Percentiles rank a stretch among this genome's conserved stretches.
Evolutionary conservation across 1,284 basidiomycete species (phyloP).

Genomic region (Paramarasmius palmivorus): DNA sequence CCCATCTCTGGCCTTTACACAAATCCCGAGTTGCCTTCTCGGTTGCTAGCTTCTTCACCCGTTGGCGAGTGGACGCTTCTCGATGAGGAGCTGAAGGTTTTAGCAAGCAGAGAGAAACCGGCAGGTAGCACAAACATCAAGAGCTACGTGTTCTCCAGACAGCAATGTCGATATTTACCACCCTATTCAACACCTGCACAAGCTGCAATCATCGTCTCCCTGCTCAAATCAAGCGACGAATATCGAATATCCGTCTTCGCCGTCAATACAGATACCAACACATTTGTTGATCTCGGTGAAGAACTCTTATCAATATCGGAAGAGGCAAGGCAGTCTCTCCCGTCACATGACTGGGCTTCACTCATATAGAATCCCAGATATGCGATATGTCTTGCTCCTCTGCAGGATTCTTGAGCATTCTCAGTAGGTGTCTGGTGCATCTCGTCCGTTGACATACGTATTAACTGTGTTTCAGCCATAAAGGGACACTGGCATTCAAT

Average conservation of each 20-base stretch:
- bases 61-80: constrained; percentile 46
- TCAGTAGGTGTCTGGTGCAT: constrained; percentile 38
- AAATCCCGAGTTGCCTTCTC: constrained; percentile 41
- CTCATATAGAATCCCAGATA: constrained; percentile 19
- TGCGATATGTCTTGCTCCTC: constrained; percentile 42
- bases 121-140: constrained; percentile 33
- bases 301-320: constrained; percentile 22
- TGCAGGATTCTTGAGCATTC: constrained; percentile 48
- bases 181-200: constrained; percentile 24
- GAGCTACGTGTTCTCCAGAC: constrained; percentile 45
- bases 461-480: background rate
- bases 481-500: constrained; percentile 8
- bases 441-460: background rate
- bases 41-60: constrained; percentile 46
- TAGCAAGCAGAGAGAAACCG: constrained; percentile 30
- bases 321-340: constrained; percentile 23
- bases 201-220: constrained; percentile 32
- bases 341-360: background rate
- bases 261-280: constrained; percentile 22
- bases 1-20: constrained; percentile 42
- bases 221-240: constrained; percentile 19
- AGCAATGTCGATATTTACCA: constrained; percentile 45
- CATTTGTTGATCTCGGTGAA: constrained; percentile 24
- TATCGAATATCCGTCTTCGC: constrained; percentile 24
- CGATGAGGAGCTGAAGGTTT: constrained; percentile 42